Conservation (phyloP, 129 eudicot species). For the Escallonia rubra region DNA sequence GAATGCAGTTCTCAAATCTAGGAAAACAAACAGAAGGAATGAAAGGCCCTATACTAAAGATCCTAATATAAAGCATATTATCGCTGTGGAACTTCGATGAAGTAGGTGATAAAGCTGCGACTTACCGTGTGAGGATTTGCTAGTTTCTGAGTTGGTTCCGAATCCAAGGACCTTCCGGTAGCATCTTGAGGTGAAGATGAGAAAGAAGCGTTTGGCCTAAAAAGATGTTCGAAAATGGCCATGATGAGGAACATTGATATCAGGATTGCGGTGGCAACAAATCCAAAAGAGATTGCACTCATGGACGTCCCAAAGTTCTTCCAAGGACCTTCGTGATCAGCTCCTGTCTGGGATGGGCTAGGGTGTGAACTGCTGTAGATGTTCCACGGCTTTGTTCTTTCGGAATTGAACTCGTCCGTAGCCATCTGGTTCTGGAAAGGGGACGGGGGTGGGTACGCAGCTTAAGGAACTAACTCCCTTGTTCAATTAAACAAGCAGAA, state of each 20-base stretch:
- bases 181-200: conserved; percentile 40
- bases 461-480: conserved; percentile 6
- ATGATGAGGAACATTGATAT: conserved; percentile 81
- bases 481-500: background rate
- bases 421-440: conserved; percentile 1
- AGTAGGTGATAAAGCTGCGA: background rate
- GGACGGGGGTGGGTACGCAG: conserved; percentile 1
- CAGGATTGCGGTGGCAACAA: conserved; percentile 78
- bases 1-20: no score
- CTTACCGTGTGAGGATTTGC: conserved; percentile 24
- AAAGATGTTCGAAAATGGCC: conserved; percentile 84
- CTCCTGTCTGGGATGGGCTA: conserved; percentile 45
- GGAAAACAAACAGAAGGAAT: no score
- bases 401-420: conserved; percentile 50
- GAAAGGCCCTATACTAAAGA: no score
- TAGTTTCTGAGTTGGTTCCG: conserved; percentile 46
- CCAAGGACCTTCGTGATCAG: conserved; percentile 52
- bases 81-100: no score
- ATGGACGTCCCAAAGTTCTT: conserved; percentile 69
- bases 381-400: conserved; percentile 69
- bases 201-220: conserved; percentile 59
- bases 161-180: conserved; percentile 15
- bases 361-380: conserved; percentile 47
- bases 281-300: conserved; percentile 78
- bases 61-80: no score